Evolutionary conservation across 177 flowering plant species (phyloP), one percentile per base, ranked within the genome.

Genomic region (Vitis hybrid): DNA sequence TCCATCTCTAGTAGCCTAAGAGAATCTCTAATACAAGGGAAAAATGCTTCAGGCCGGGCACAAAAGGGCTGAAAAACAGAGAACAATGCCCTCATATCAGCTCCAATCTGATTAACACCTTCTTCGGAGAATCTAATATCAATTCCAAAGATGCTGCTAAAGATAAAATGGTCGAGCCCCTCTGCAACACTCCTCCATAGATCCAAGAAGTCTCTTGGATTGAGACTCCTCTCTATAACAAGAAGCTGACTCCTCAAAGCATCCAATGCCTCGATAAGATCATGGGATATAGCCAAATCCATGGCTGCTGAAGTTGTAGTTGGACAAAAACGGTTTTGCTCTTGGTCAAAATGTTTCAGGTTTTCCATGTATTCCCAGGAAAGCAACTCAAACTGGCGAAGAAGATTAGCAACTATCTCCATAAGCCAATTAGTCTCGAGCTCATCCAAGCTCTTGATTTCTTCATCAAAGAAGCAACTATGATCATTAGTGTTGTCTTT

Each of bases 131-230:
- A 83, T 51, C 53, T 74, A 53, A 67, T 59, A 49, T 68, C 71
- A 20, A 76, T 70, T 45, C 75, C 57, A 2, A 80, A 53, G 60
- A 79, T 76, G 65, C 83, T 78, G 65, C 78, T 14, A 39, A 81
- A 81, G 1, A 86, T 71, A 69, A 78, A 88, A 64, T 78, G 86
- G 77, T 90, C 92, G 2, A 90, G 81, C 62, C 91, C 95, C 2
- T 80, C 86, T 4, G 93, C 90, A n/a, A 84, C 72, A 60, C 87
- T 81, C 76, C 91, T 77, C 96, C 96, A 89, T 33, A 89, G 59
- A 65, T 85, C 90, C 70, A 79, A 63, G 65, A 90, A 90, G 75
- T 87, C 93, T 56, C 75, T 80, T 2, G 80, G 66, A 68, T 90
- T 87, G 53, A 89, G 84, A 66, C 20, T 53, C 64, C 1, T 52